Base-by-base conservation (phyloP, 2,329 filamentous ascomycete genomes). In the Pseudogymnoascus verrucosus region DNA sequence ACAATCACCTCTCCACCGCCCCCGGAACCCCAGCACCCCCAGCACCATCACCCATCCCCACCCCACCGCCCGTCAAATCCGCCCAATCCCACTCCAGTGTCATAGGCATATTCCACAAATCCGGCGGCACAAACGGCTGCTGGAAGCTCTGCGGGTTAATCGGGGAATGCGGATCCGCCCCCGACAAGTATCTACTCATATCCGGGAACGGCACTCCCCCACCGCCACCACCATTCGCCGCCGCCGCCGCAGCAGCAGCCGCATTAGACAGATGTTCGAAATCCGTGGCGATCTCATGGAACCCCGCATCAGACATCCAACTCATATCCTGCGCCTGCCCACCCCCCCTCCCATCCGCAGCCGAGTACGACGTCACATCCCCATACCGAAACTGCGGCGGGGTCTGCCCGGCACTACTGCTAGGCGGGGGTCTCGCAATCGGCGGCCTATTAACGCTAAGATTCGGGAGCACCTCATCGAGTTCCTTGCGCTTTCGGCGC, bases 91-190 rank as follows among this genome's bases (percentile, higher is more conserved):
- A 97, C 73, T 98, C 93, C 21, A 98, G 82, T 2, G 91, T 96
- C 88, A 96, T 96, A 1, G 93, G 93, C 84, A 98, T 88, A 74
- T 93, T 89, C 86, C 95, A 99, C 26, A 98, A 77, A 76, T 98
- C 95, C 70, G 93, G 91, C 4, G 95, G 93, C 21, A 98, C 85
- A 71, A 96, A 89, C 0, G 93, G 93, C 68, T 96, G 90, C 71
- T 93, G 89, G 72, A 93, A 92, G 16, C 80, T 71, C 11, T 76
- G 74, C 37, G 77, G 72, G 4, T 34, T 42, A 42, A 42, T 42
- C 16, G 39, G 39, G 7, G 39, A 42, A 11, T 42, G 39, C 39
- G 39, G 39, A 42, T 42, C 39, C 39, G 39, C 39, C 0, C 39
- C 39, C 0, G 2, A 4, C 16, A 42, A 19, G 11, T 42, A 42